Conservation (phyloP, 306 rosid genomes). For the Datisca glomerata region DNA sequence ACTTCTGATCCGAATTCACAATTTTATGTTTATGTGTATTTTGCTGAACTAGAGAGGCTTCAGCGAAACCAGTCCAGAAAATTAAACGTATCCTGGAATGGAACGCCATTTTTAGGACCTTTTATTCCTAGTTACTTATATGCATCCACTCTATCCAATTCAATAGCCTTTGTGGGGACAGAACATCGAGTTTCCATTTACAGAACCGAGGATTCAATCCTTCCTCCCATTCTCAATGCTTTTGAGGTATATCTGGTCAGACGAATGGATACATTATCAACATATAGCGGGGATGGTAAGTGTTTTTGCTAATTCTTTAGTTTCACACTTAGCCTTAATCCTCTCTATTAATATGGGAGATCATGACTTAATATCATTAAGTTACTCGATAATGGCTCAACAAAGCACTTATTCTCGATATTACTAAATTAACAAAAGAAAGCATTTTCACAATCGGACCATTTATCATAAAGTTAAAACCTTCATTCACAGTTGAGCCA, state of each 20-base stretch:
- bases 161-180: constrained; percentile 35
- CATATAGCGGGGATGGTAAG: constrained; percentile 44
- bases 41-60: constrained; percentile 45
- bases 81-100: constrained; percentile 50
- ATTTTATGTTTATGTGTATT: constrained; percentile 38
- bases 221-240: constrained; percentile 57
- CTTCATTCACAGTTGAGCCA: too few species aligned
- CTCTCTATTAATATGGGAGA: too few species aligned
- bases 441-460: too few species aligned
- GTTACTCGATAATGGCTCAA: too few species aligned
- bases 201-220: constrained; percentile 33
- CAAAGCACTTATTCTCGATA: not conserved
- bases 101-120: constrained; percentile 28
- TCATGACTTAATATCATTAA: too few species aligned
- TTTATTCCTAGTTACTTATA: constrained; percentile 24
- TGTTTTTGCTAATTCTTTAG: too few species aligned
- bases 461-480: too few species aligned
- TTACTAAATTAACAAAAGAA: too few species aligned
- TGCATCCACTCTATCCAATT: constrained; percentile 22
- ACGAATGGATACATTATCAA: constrained; percentile 20
- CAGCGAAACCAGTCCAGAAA: constrained; percentile 32
- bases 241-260: constrained; percentile 36
- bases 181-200: constrained; percentile 43
- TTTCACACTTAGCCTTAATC: too few species aligned
- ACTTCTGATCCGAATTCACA: constrained; percentile 19